Conservation (phyloP, 106 monocot species). For the Dendrobium officinale region DNA sequence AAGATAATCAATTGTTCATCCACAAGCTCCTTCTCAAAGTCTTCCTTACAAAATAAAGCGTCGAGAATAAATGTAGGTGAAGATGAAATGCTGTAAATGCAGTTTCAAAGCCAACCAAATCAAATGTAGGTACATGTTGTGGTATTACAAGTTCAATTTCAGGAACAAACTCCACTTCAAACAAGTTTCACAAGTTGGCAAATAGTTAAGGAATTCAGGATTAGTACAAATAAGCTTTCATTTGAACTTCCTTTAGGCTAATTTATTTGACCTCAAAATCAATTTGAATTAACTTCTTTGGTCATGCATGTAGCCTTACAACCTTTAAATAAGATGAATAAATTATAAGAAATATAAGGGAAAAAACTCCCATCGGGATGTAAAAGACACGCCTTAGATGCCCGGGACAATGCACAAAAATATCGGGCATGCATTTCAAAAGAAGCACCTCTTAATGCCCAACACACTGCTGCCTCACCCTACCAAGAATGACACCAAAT, state of each 20-base stretch:
- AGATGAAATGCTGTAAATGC: too few species aligned
- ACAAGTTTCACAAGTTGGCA: too few species aligned
- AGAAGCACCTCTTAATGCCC: neutral
- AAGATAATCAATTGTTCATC: too few species aligned
- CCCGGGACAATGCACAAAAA: neutral
- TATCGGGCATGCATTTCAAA: neutral
- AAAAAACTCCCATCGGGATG: neutral
- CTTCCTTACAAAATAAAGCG: too few species aligned
- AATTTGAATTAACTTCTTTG: neutral
- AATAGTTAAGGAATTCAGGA: too few species aligned
- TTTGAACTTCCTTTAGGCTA: neutral
- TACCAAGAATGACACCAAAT: neutral
- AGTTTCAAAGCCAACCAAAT: too few species aligned
- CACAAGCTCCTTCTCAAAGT: too few species aligned
- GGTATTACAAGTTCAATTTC: too few species aligned
- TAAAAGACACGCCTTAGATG: neutral
- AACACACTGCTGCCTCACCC: neutral
- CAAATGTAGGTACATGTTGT: too few species aligned
- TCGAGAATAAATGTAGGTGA: too few species aligned
- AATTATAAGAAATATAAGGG: neutral
- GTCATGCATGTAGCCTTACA: neutral
- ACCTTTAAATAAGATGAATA: neutral
- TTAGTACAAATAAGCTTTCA: too few species aligned
- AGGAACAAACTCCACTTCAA: too few species aligned
- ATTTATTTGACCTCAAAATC: neutral